Conservation (phyloP, 1,139 yeast species). For the Scheffersomyces titani region DNA sequence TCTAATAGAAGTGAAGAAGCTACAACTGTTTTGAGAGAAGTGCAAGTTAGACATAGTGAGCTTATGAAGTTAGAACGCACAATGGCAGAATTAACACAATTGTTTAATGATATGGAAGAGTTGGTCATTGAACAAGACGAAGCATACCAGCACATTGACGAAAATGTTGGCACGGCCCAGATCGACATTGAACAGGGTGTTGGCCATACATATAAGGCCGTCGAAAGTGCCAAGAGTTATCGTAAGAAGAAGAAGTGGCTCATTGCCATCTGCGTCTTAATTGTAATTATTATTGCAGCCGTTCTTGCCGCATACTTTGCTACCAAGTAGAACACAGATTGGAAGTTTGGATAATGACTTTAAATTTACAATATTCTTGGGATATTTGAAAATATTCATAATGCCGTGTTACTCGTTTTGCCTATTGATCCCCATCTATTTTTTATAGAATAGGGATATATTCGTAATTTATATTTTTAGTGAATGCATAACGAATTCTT, state of each 20-base stretch:
- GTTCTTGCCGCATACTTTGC: slow-evolving; percentile 53
- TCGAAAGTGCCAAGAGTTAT: slow-evolving; percentile 79
- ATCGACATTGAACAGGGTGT: slow-evolving; percentile 89
- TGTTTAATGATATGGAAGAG: slow-evolving; percentile 92
- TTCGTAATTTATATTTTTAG: background rate
- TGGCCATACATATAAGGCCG: slow-evolving; percentile 87
- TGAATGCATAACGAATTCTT: background rate
- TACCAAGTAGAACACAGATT: slow-evolving; percentile 11
- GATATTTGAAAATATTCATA: background rate
- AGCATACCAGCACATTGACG: slow-evolving; percentile 75
- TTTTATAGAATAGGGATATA: background rate
- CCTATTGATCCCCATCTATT: no score
- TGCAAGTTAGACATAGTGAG: slow-evolving; percentile 91
- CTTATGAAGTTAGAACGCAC: slow-evolving; percentile 89
- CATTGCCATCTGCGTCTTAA: slow-evolving; percentile 58
- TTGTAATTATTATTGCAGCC: slow-evolving; percentile 63
- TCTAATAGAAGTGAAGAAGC: slow-evolving; percentile 95
- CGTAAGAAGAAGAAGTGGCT: slow-evolving; percentile 91
- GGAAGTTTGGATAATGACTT: background rate
- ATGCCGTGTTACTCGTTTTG: background rate
- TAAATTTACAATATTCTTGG: background rate
- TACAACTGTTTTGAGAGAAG: slow-evolving; percentile 87
- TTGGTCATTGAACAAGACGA: slow-evolving; percentile 92
- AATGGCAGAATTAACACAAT: slow-evolving; percentile 89
- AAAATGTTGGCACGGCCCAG: slow-evolving; percentile 78